A percentile compares a stretch with the other conserved stretches of the same genome.
Conservation (phyloP, 2,329 filamentous ascomycete species). For the Phyllosticta paracitricarpa region DNA sequence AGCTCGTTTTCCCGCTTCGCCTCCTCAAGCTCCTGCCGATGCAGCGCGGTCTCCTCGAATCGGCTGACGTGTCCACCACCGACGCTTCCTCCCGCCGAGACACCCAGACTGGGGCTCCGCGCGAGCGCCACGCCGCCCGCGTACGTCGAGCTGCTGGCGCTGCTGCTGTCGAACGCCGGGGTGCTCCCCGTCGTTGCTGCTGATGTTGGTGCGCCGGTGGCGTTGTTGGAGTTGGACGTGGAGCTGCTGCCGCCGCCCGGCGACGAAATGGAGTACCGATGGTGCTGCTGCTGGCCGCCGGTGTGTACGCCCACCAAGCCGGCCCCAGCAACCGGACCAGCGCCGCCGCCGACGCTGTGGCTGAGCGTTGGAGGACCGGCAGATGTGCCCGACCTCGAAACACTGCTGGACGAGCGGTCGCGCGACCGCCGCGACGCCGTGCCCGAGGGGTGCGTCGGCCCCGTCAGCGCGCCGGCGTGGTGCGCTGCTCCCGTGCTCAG, state of each 20-base stretch:
- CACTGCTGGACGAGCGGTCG: slow-evolving; percentile 47
- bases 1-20: slow-evolving; percentile 41
- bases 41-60: slow-evolving; percentile 35
- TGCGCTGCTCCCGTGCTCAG: slow-evolving; percentile 20
- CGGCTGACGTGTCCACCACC: slow-evolving; percentile 12
- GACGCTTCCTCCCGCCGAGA: not conserved
- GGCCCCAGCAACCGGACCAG: not conserved
- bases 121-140: slow-evolving; percentile 3
- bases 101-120: slow-evolving; percentile 3
- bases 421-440: slow-evolving; percentile 39
- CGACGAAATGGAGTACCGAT: slow-evolving; percentile 23
- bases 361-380: slow-evolving; percentile 13
- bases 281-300: slow-evolving; percentile 19
- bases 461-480: slow-evolving; percentile 33
- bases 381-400: slow-evolving; percentile 24
- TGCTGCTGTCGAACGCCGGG: not conserved
- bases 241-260: slow-evolving; percentile 17
- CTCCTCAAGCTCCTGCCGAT: slow-evolving; percentile 37
- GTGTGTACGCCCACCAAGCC: slow-evolving; percentile 6
- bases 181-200: not conserved
- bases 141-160: slow-evolving; percentile 6
- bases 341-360: not conserved
- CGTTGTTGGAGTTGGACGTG: not conserved
- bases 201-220: not conserved
- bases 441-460: slow-evolving; percentile 42